These are phyloP conservation scores for Sutorius australiensis DNA, from an alignment of 768 basidiomycete species.

Conservation along the genomic window DNA sequence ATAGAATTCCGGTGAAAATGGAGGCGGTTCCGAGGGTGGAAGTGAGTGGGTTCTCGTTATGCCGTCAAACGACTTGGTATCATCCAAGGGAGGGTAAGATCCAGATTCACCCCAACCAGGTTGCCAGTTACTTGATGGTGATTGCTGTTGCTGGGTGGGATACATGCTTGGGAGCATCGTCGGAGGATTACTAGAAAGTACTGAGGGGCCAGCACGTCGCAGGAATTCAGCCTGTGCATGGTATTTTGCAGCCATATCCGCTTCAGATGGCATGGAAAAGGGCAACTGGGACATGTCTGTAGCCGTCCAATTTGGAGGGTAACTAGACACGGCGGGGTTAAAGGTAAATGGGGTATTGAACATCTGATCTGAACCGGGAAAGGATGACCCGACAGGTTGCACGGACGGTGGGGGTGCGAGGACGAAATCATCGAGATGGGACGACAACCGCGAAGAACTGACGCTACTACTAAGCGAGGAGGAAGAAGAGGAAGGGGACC, in stretches of 20 bases:
- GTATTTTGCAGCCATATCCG: slow-evolving; percentile 47
- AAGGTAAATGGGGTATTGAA: slow-evolving; percentile 33
- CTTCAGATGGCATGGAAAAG: slow-evolving; percentile 18
- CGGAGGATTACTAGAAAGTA: slow-evolving; percentile 3
- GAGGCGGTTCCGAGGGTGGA: slow-evolving; percentile 19
- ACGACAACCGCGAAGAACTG: slow-evolving; percentile 24
- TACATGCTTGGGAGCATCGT: slow-evolving; percentile 17
- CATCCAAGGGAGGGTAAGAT: slow-evolving; percentile 24
- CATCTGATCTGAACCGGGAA: slow-evolving; percentile 26
- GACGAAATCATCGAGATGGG: slow-evolving; percentile 41
- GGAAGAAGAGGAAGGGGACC: slow-evolving; percentile 33
- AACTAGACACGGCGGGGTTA: slow-evolving; percentile 18
- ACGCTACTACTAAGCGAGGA: slow-evolving; percentile 19
- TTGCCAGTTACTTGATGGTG: slow-evolving; percentile 21
- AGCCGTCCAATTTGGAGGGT: slow-evolving; percentile 14
- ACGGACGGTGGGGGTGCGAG: slow-evolving; percentile 37
- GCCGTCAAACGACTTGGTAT: slow-evolving; percentile 27
- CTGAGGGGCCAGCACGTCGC: slow-evolving; percentile 29
- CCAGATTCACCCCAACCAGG: slow-evolving; percentile 26
- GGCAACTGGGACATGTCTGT: slow-evolving; percentile 22
- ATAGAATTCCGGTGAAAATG: slow-evolving; percentile 23
- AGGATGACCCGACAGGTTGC: slow-evolving; percentile 24
- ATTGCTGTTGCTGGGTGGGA: slow-evolving; percentile 14
- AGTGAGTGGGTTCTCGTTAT: slow-evolving; percentile 18
- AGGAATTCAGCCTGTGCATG: slow-evolving; percentile 44